These are phyloP conservation scores for Tuber magnatum DNA, from an alignment of 495 filamentous ascomycete species.

Conservation along the genomic window DNA sequence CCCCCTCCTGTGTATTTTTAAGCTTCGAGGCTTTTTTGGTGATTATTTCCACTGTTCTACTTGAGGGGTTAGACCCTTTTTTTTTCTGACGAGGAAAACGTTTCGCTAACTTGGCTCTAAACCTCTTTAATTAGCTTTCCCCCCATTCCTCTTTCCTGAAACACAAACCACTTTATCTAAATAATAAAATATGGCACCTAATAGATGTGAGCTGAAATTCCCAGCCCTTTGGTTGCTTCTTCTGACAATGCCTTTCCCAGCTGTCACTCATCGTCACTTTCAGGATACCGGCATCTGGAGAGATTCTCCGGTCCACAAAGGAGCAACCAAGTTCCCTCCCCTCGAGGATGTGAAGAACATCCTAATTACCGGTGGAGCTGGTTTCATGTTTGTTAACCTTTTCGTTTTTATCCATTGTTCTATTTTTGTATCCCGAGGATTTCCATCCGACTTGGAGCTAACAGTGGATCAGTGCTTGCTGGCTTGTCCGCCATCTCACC, in stretches of 20 bases:
- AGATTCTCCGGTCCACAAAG: conserved; percentile 57
- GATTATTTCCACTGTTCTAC: neutral
- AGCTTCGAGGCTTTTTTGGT: neutral
- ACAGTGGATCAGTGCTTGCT: conserved; percentile 51
- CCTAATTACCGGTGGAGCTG: conserved; percentile 64
- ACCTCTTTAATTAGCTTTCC: neutral
- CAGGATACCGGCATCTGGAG: conserved; percentile 47
- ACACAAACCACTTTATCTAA: neutral
- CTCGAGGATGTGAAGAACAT: conserved; percentile 60
- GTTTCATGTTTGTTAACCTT: conserved; percentile 56
- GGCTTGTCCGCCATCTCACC: conserved; percentile 64
- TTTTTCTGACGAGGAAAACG: neutral
- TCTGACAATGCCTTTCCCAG: neutral
- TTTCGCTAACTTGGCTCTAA: neutral
- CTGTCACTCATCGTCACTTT: conserved; percentile 10
- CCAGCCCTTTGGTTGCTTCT: neutral
- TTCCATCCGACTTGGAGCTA: conserved; percentile 1
- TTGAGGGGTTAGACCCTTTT: neutral
- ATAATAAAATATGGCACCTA: neutral
- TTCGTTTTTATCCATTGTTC: neutral
- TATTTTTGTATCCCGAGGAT: neutral
- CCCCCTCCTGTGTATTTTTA: neutral
- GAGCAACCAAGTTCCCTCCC: conserved; percentile 58
- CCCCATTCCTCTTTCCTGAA: neutral
- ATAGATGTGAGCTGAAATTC: neutral